A percentile compares a stretch with the other conserved stretches of the same genome.
phyloP scores from a whole-genome alignment of 306 rosid genomes.

The Vicia sativa region DNA sequence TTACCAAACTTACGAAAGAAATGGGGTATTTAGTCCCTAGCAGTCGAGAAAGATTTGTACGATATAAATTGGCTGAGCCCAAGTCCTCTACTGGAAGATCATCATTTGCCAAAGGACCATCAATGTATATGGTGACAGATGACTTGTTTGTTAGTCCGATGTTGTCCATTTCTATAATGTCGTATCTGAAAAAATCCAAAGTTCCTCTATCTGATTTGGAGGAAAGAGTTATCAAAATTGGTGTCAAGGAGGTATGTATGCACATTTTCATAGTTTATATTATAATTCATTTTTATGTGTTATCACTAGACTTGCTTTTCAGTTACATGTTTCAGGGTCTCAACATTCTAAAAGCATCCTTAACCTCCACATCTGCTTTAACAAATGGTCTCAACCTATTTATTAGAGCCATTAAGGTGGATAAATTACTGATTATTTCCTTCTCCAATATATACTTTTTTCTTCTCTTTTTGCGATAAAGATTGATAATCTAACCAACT shows the following conservation, averaged over 20 bases:
- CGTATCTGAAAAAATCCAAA: background rate
- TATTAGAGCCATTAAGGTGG: background rate
- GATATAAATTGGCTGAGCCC: background rate
- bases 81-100: background rate
- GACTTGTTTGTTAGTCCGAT: slow-evolving; percentile 23
- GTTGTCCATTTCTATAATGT: background rate
- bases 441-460: too few species aligned
- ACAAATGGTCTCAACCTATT: background rate
- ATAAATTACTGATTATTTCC: background rate
- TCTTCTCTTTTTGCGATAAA: too few species aligned
- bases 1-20: background rate
- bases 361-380: slow-evolving; percentile 20
- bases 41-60: background rate
- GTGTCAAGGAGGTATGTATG: slow-evolving; percentile 3
- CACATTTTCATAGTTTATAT: too few species aligned
- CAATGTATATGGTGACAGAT: background rate
- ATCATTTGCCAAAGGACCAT: background rate
- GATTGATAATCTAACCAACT: too few species aligned
- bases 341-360: slow-evolving; percentile 23
- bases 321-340: slow-evolving; percentile 20
- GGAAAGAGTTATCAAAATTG: slow-evolving; percentile 5
- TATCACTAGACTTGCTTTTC: background rate
- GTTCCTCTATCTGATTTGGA: slow-evolving; percentile 6
- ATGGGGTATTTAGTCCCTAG: background rate
- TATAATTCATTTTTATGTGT: too few species aligned